Base-by-base conservation (phyloP, 2,329 filamentous ascomycete genomes). In the Penicillium sp. region DNA sequence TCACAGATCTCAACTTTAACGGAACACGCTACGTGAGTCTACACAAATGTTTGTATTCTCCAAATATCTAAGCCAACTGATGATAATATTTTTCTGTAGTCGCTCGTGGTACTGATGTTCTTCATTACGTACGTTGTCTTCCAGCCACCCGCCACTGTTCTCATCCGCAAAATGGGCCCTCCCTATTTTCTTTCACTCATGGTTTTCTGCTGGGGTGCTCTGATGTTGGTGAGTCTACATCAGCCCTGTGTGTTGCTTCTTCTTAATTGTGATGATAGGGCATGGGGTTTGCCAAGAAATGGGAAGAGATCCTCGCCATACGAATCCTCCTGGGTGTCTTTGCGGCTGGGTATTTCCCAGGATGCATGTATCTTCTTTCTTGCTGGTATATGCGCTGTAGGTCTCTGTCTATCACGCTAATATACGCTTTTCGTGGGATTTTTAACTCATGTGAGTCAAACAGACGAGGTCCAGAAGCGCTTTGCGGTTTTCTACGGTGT, bases 91-190 rank as follows among this genome's bases (percentile, higher is more conserved):
- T 13, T 9, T 31, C 6, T 21, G 18, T 10, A 31, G 29, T 31
- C 29, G 29, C 29, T 31, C 29, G 29, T 31, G 1, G 29, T 31
- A 10, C 34, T 90, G 33, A 78, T 89, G 63, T 90, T 90, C 75
- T 90, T 90, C 76, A 78, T 88, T 59, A 81, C 86, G 1, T 91
- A 90, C 68, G 81, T 87, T 55, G 47, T 88, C 46, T 86, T 89
- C 56, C 87, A 91, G 65, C 84, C 86, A 0, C 86, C 86, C 0
- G 86, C 86, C 2, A 90, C 87, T 0, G 74, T 90, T 39, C 70
- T 89, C 31, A 79, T 87, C 45, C 84, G 87, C 33, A 84, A 83
- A 63, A 63, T 90, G 46, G 87, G 88, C 0, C 69, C 70, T 1
- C 63, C 65, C 6, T 48, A 56, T 16, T 70, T 70, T 46, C 50